phyloP scores from a whole-genome alignment of 805 yeast species.

The Candida vartiovaarae region DNA sequence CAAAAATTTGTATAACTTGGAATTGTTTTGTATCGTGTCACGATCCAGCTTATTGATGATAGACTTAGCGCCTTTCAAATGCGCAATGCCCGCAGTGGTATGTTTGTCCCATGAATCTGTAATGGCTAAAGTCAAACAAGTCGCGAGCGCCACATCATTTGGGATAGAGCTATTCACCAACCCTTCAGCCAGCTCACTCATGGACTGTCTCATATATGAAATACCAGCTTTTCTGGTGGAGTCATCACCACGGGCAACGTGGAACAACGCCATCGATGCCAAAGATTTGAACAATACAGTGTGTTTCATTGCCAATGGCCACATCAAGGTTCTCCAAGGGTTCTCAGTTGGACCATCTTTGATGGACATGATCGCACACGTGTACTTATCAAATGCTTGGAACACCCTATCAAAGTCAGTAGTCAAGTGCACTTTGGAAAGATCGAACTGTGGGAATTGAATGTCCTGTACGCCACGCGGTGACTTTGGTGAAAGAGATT shows the following conservation, averaged over 20 bases:
- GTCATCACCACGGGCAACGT: constrained; percentile 40
- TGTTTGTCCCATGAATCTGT: constrained; percentile 67
- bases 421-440: neutral
- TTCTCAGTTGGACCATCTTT: constrained; percentile 59
- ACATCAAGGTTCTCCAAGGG: constrained; percentile 55
- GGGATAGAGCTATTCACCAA: constrained; percentile 40
- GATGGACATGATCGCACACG: constrained; percentile 52
- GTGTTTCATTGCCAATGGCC: constrained; percentile 50
- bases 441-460: neutral
- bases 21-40: constrained; percentile 7
- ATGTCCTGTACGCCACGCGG: neutral
- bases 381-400: constrained; percentile 36
- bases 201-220: constrained; percentile 52
- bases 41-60: constrained; percentile 40
- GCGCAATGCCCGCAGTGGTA: constrained; percentile 61
- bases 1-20: constrained; percentile 16
- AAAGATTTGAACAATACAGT: constrained; percentile 55
- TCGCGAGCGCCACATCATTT: constrained; percentile 59
- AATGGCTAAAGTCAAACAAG: constrained; percentile 56
- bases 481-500: constrained; percentile 4
- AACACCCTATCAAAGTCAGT: constrained; percentile 19
- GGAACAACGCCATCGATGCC: constrained; percentile 63
- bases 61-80: constrained; percentile 57
- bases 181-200: constrained; percentile 53
- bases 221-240: constrained; percentile 43